Percentiles rank a stretch among this genome's conserved stretches.
phyloP scores from a whole-genome alignment of 2,329 filamentous ascomycete species.

The Fusarium haematococcum region DNA sequence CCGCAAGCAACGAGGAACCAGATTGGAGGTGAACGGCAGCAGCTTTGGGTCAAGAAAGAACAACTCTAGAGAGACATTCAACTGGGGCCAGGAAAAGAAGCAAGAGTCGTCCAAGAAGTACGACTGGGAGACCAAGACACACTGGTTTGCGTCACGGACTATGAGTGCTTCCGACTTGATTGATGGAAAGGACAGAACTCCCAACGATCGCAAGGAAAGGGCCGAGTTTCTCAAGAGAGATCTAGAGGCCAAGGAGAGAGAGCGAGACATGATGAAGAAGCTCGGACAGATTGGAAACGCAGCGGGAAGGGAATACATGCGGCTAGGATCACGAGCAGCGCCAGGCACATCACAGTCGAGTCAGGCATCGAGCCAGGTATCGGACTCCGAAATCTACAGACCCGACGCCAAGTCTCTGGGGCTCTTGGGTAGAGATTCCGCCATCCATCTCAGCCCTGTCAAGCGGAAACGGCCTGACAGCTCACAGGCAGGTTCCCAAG shows the following conservation, averaged over 20 bases:
- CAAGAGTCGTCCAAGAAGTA: slow-evolving; percentile 52
- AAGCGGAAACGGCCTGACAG: slow-evolving; percentile 70
- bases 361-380: slow-evolving; percentile 23
- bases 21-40: slow-evolving; percentile 85
- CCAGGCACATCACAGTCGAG: slow-evolving; percentile 12
- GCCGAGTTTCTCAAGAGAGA: slow-evolving; percentile 75
- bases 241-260: slow-evolving; percentile 75
- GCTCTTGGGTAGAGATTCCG: slow-evolving; percentile 51
- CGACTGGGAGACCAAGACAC: slow-evolving; percentile 69
- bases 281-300: slow-evolving; percentile 73
- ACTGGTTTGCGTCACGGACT: slow-evolving; percentile 64
- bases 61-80: slow-evolving; percentile 44
- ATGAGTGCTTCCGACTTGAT: slow-evolving; percentile 71
- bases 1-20: slow-evolving; percentile 71
- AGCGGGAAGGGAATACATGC: slow-evolving; percentile 79
- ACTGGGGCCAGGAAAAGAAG: slow-evolving; percentile 31
- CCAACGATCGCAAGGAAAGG: slow-evolving; percentile 69
- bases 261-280: slow-evolving; percentile 77
- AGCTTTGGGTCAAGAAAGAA: slow-evolving; percentile 56
- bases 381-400: slow-evolving; percentile 41
- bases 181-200: slow-evolving; percentile 71
- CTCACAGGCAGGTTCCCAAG: slow-evolving; percentile 53
- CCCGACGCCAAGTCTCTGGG: slow-evolving; percentile 57
- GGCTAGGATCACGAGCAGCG: slow-evolving; percentile 42
- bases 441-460: slow-evolving; percentile 68